phyloP scores from a whole-genome alignment of 1,139 yeast species.

The Zygosaccharomyces sapae region DNA sequence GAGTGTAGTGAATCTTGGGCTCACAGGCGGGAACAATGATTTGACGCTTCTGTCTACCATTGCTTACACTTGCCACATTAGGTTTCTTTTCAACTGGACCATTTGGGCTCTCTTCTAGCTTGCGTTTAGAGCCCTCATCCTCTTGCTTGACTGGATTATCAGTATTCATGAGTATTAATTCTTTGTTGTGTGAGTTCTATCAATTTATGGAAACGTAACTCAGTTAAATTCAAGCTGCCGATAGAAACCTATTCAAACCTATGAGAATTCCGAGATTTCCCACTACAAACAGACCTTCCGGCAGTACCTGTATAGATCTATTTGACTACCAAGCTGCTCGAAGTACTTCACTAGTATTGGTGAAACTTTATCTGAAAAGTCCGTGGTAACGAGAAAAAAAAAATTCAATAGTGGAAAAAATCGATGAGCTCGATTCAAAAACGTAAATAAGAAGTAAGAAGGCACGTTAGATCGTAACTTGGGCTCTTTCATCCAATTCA shows the following conservation, averaged over 20 bases:
- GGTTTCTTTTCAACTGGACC: slow-evolving; percentile 4
- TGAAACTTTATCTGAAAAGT: not conserved
- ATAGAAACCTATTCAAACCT: not conserved
- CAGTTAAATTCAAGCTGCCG: not conserved
- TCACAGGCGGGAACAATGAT: slow-evolving; percentile 52
- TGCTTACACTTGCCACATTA: slow-evolving; percentile 2
- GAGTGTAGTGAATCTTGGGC: slow-evolving; percentile 49
- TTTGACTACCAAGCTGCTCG: not conserved
- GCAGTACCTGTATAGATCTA: not conserved
- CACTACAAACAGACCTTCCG: not conserved
- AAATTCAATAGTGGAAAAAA: not conserved
- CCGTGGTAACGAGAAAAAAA: not conserved
- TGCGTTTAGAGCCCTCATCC: slow-evolving; percentile 9
- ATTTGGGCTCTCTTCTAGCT: slow-evolving; percentile 8
- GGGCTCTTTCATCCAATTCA: not conserved
- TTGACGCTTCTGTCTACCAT: slow-evolving; percentile 30
- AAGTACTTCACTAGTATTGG: not conserved
- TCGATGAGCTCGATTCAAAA: slow-evolving; percentile 1
- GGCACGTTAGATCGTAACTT: not conserved
- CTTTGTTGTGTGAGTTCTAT: not conserved
- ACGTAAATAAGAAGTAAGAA: not conserved
- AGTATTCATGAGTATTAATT: slow-evolving; percentile 6
- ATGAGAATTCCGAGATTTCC: not conserved
- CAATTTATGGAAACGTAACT: not conserved
- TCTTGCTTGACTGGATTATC: slow-evolving; percentile 7